phyloP scores from a whole-genome alignment of 2,329 filamentous ascomycete species.

The Capronia coronata region DNA sequence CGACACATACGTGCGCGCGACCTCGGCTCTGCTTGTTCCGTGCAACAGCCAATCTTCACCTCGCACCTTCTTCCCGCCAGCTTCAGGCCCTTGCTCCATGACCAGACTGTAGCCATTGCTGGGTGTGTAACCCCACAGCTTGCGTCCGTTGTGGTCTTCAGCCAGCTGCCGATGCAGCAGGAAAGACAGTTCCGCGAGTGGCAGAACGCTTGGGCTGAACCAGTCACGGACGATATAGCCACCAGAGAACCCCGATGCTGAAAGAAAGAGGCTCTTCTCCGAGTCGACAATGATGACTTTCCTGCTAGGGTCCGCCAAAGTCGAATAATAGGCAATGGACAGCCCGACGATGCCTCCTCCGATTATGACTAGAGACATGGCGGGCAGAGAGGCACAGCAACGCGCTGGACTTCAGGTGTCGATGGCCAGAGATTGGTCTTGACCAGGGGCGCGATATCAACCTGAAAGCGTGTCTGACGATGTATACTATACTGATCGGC shows the following conservation, averaged over 20 bases:
- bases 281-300: conserved; percentile 55
- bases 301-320: conserved; percentile 37
- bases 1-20: conserved; percentile 33
- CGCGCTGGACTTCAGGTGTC: no score
- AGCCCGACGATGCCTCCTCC: conserved; percentile 64
- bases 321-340: conserved; percentile 66
- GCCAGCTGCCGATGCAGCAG: conserved; percentile 61
- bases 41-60: conserved; percentile 60
- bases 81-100: conserved; percentile 6
- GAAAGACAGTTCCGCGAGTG: conserved; percentile 61
- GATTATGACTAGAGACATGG: conserved; percentile 47
- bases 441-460: no score
- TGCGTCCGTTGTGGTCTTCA: conserved; percentile 49
- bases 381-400: no score
- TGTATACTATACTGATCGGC: no score
- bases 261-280: conserved; percentile 57
- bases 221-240: conserved; percentile 70
- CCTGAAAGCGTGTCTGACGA: no score
- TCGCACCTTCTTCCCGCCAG: conserved; percentile 36
- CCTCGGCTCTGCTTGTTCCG: conserved; percentile 56
- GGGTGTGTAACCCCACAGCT: conserved; percentile 53
- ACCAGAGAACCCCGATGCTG: conserved; percentile 65
- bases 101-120: conserved; percentile 56
- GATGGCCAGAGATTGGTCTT: no score
- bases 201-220: conserved; percentile 53